A percentile compares a stretch with the other conserved stretches of the same genome.
These are phyloP conservation scores for Dactylellina leptospora DNA, from an alignment of 2,329 filamentous ascomycete species.

Conservation along the genomic window DNA sequence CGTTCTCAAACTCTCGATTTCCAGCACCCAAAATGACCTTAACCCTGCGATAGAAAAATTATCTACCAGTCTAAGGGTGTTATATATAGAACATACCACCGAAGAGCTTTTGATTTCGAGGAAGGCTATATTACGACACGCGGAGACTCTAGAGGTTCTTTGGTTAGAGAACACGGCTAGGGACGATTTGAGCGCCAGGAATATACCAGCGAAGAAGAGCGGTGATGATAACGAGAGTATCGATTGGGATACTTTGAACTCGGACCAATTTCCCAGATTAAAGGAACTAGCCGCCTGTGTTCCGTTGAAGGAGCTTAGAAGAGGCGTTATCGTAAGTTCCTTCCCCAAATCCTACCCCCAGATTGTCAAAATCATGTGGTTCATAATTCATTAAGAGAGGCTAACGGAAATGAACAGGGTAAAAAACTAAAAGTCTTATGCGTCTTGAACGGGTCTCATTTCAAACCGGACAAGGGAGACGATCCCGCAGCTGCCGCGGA, in stretches of 20 bases:
- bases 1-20: no score
- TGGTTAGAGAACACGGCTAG: background rate
- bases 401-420: no score
- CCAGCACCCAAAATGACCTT: no score
- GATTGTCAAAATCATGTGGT: no score
- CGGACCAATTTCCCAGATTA: background rate
- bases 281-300: background rate
- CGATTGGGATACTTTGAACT: background rate
- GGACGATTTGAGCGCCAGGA: no score
- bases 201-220: no score
- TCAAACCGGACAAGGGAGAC: no score
- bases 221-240: background rate
- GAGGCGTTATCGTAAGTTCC: background rate
- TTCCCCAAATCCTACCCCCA: background rate
- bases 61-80: background rate
- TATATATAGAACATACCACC: background rate
- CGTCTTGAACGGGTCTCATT: no score
- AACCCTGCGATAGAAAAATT: background rate
- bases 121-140: background rate
- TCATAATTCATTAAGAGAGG: no score
- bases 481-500: no score
- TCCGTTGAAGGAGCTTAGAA: background rate
- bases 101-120: background rate
- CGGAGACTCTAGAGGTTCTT: constrained; percentile 8
- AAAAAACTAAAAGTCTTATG: no score